A percentile compares a stretch with the other conserved stretches of the same genome.
Conservation (phyloP, 2,329 filamentous ascomycete genomes). For the Claviceps sp. region DNA sequence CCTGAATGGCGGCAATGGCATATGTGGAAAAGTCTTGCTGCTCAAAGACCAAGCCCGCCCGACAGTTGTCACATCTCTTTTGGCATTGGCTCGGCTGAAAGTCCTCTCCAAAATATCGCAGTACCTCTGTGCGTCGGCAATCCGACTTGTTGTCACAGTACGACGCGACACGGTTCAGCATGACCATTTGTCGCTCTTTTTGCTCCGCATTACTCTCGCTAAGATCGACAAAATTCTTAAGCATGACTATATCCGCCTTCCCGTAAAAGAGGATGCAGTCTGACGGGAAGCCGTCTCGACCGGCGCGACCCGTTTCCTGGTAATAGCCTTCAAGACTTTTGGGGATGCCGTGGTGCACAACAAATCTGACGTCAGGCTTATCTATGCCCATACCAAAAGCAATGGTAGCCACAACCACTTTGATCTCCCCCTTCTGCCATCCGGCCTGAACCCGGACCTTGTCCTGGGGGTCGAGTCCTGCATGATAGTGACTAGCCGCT, state of each 20-base stretch:
- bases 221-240: slow-evolving; percentile 73
- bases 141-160: slow-evolving; percentile 85
- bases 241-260: slow-evolving; percentile 58
- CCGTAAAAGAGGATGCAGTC: slow-evolving; percentile 85
- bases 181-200: slow-evolving; percentile 69
- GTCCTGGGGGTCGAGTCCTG: slow-evolving; percentile 53
- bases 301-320: slow-evolving; percentile 91
- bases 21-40: slow-evolving; percentile 63
- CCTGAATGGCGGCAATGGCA: slow-evolving; percentile 54
- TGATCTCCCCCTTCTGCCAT: slow-evolving; percentile 69
- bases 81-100: slow-evolving; percentile 63
- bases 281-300: slow-evolving; percentile 75
- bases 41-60: slow-evolving; percentile 56
- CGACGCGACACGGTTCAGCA: slow-evolving; percentile 73
- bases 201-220: slow-evolving; percentile 64
- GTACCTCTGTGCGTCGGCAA: slow-evolving; percentile 75
- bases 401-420: slow-evolving; percentile 94
- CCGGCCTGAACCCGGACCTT: slow-evolving; percentile 59
- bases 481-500: slow-evolving; percentile 74
- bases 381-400: slow-evolving; percentile 99
- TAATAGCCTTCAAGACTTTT: slow-evolving; percentile 98
- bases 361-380: slow-evolving; percentile 90
- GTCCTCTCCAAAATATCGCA: slow-evolving; percentile 85
- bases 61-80: slow-evolving; percentile 79
- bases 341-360: slow-evolving; percentile 83